Evolutionary conservation across 2,329 filamentous ascomycete species (phyloP).

Genomic region (Calonectria hongkongensis): DNA sequence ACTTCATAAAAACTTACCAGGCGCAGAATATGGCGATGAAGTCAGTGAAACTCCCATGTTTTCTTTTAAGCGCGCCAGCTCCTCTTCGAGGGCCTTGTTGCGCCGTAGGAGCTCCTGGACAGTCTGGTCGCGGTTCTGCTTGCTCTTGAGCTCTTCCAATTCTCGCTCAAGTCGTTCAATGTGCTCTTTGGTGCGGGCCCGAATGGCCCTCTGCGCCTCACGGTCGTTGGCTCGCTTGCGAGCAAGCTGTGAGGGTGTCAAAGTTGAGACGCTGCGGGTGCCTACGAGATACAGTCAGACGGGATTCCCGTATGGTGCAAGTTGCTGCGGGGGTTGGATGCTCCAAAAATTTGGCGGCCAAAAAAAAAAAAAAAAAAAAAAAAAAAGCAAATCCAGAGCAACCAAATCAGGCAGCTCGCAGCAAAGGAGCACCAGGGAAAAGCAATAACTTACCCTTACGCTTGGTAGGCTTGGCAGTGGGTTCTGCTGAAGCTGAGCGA

Average conservation of each 20-base stretch:
- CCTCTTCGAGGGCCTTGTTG: slow-evolving; percentile 73
- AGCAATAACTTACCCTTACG: slow-evolving; percentile 64
- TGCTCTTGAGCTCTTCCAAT: slow-evolving; percentile 80
- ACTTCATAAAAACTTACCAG: slow-evolving; percentile 59
- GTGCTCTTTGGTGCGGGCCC: slow-evolving; percentile 89
- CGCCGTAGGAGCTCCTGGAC: slow-evolving; percentile 71
- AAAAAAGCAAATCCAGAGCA: slow-evolving; percentile 26
- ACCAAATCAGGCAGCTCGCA: background rate
- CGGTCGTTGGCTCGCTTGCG: slow-evolving; percentile 95
- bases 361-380: slow-evolving; percentile 28
- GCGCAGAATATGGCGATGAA: slow-evolving; percentile 63
- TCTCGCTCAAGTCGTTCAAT: slow-evolving; percentile 86
- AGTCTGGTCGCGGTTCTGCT: slow-evolving; percentile 69
- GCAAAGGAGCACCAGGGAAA: slow-evolving; percentile 30
- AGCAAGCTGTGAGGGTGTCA: slow-evolving; percentile 91
- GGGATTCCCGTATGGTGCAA: background rate
- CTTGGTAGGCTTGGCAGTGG: slow-evolving; percentile 65
- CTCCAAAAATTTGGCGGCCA: background rate
- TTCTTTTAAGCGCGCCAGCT: slow-evolving; percentile 68
- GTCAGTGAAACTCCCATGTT: slow-evolving; percentile 65
- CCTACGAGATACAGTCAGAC: slow-evolving; percentile 59
- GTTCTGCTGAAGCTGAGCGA: slow-evolving; percentile 66
- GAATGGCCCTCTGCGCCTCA: slow-evolving; percentile 90
- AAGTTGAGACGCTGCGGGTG: slow-evolving; percentile 87
- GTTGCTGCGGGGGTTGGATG: slow-evolving; percentile 9